Percentiles rank a stretch among this genome's conserved stretches.
Conservation (phyloP, 352 stramenopile species). For the Globisporangium yorkense region DNA sequence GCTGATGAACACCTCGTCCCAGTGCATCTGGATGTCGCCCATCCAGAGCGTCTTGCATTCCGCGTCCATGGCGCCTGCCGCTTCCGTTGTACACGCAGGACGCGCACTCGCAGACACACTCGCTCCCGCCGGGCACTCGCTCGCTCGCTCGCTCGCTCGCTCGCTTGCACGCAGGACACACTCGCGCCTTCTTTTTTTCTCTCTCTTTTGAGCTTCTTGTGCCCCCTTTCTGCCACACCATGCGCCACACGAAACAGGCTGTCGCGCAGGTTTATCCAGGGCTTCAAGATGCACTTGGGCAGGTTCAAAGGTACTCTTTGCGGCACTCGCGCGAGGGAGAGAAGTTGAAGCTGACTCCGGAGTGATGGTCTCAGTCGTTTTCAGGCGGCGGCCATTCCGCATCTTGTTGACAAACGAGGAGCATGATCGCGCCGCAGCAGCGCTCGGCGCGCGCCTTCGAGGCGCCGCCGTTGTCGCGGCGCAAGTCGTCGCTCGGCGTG, state of each 20-base stretch:
- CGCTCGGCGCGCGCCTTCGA: conserved; percentile 3
- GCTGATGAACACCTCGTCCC: conserved; percentile 86
- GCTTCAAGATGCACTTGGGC: conserved; percentile 3
- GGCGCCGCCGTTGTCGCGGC: background rate
- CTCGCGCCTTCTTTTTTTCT: conserved; percentile 12
- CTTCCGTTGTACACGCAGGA: background rate
- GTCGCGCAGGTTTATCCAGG: background rate
- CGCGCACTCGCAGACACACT: too few relatives aligned
- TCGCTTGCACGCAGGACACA: background rate
- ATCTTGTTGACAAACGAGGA: background rate
- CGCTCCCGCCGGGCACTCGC: conserved; percentile 1
- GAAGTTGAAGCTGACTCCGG: background rate
- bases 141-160: background rate
- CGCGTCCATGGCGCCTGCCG: conserved; percentile 20
- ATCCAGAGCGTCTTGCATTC: conserved; percentile 89
- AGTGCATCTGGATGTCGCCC: conserved; percentile 88
- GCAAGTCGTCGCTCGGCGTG: conserved; percentile 57
- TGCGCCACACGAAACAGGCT: background rate
- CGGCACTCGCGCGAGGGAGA: background rate
- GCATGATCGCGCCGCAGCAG: conserved; percentile 5
- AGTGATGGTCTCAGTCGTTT: background rate
- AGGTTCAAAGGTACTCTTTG: conserved; percentile 1
- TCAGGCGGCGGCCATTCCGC: background rate
- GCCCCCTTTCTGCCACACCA: conserved; percentile 1
- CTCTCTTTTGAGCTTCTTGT: conserved; percentile 12